Evolutionary conservation across 192 early-diverging fungal species (phyloP).

Genomic region (Entrophospora sp.): DNA sequence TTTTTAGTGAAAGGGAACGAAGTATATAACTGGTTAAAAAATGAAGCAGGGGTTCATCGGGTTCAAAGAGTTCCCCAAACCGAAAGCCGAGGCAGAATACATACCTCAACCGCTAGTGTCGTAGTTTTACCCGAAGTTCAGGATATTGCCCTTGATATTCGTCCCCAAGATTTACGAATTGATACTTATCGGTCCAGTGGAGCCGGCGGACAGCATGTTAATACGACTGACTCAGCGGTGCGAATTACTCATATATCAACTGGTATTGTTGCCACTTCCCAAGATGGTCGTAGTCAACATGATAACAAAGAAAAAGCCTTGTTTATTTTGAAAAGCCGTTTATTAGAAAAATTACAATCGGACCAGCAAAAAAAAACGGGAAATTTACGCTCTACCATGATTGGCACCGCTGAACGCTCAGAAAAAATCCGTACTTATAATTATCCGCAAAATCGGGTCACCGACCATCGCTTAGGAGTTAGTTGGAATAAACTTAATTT

Average conservation of each 20-base stretch:
- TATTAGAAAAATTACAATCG: conserved; percentile 9
- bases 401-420: conserved; percentile 7
- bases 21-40: conserved; percentile 4
- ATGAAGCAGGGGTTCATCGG: conserved; percentile 6
- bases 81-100: neutral
- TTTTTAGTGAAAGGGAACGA: conserved; percentile 2
- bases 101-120: conserved; percentile 9
- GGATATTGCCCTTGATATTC: neutral
- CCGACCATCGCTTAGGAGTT: neutral
- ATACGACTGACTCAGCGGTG: neutral
- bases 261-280: neutral
- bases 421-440: conserved; percentile 14
- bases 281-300: neutral
- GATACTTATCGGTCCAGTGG: neutral
- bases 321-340: neutral
- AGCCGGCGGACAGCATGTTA: conserved; percentile 1
- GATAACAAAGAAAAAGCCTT: conserved; percentile 2
- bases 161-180: conserved; percentile 10
- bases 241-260: conserved; percentile 1
- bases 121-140: neutral
- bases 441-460: neutral
- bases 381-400: neutral
- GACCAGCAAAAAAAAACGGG: neutral
- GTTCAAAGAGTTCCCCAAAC: conserved; percentile 1
- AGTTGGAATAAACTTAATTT: neutral